A percentile compares a stretch with the other conserved stretches of the same genome.
Conservation (phyloP, 768 basidiomycete genomes). For the Naganishia antarctica region DNA sequence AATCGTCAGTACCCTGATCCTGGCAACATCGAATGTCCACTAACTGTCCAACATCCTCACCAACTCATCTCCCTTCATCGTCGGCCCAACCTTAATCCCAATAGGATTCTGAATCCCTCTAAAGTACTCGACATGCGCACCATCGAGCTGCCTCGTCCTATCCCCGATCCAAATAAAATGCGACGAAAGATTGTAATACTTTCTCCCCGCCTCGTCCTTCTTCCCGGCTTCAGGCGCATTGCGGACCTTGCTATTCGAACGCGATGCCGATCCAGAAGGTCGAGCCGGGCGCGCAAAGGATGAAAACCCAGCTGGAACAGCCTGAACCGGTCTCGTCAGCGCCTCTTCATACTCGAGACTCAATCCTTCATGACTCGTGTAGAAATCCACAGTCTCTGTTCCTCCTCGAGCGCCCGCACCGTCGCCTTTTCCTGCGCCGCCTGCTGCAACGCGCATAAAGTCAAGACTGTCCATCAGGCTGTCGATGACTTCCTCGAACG, state of each 20-base stretch:
- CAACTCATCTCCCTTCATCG: constrained; percentile 73
- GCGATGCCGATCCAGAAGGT: background rate
- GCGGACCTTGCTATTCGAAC: constrained; percentile 38
- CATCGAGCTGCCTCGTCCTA: constrained; percentile 81
- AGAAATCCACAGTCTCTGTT: constrained; percentile 83
- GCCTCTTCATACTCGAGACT: constrained; percentile 90
- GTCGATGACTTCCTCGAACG: constrained; percentile 80
- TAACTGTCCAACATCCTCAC: constrained; percentile 68
- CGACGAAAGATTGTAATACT: constrained; percentile 81
- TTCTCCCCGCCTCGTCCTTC: constrained; percentile 34
- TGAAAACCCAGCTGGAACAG: constrained; percentile 48
- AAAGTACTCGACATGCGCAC: constrained; percentile 79
- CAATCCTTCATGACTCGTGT: constrained; percentile 89
- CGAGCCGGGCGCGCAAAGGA: constrained; percentile 30
- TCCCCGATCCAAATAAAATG: constrained; percentile 98
- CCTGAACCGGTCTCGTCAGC: constrained; percentile 62
- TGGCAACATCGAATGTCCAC: constrained; percentile 18
- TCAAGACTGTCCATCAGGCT: constrained; percentile 86
- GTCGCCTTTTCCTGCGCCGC: constrained; percentile 48
- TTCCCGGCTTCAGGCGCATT: background rate
- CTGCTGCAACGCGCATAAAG: constrained; percentile 83
- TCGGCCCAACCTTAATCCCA: constrained; percentile 92
- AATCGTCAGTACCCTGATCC: constrained; percentile 43
- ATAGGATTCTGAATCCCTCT: constrained; percentile 48
- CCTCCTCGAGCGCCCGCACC: constrained; percentile 58